Base-by-base conservation (phyloP, 2,329 filamentous ascomycete genomes). In the Penicillium polonicum region DNA sequence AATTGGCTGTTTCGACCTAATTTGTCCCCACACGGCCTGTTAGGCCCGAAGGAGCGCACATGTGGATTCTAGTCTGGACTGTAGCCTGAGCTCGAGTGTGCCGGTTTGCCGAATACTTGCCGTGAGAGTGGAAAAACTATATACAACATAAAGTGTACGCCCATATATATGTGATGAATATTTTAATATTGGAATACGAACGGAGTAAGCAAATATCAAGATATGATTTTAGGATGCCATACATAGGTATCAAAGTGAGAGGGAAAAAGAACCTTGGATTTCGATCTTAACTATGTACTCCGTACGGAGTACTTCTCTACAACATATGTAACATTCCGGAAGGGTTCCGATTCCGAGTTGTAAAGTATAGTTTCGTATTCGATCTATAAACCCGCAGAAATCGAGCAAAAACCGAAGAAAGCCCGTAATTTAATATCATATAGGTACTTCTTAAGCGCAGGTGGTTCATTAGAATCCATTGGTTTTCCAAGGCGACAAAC, bases 51-150 rank as follows among this genome's bases (percentile, higher is more conserved):
- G 17, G 33, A 33, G 39, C 45, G 23, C 15, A 12, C 9, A 25
- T n/a, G 44, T 21, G 54, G 52, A 29, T 55, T 50, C 36, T 48
- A 53, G 52, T 42, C 60, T 48, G 27, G 25, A 48, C 52, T 61
- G 58, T 61, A 61, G 52, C 44, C 60, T 46, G 27, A 12, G 51
- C 52, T 61, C 57, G 61, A 61, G 58, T 50, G 67, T 72, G 70
- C 70, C 69, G 70, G 68, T 72, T 72, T 72, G 67, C 70, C 70
- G 70, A 70, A 42, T 55, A 54, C 56, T 45, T 19, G 6, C 13
- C n/a, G n/a, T 39, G 36, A 12, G 36, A 12, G 12, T 31, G 29
- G 27, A 10, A 31, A 29, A 10, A 29, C 9, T 27, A 27, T 2
- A 27, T 8, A n/a, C n/a, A n/a, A n/a, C 8, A 29, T 29, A 29